A percentile compares a stretch with the other conserved stretches of the same genome.
These are phyloP conservation scores for Vaccinium macrocarpon DNA, from an alignment of 148 eudicot species.

Conservation along the genomic window DNA sequence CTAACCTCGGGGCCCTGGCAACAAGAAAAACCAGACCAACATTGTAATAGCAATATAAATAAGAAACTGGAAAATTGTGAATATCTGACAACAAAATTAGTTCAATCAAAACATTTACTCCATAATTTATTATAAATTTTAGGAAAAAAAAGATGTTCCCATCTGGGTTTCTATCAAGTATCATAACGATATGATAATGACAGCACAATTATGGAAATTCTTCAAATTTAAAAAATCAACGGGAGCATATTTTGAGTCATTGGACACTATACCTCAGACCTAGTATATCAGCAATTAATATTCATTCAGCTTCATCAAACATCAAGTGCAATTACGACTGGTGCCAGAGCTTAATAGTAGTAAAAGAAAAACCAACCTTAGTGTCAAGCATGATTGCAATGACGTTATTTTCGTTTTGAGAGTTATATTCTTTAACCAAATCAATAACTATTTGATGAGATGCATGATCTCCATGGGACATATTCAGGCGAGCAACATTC, in stretches of 20 bases:
- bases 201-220: background rate
- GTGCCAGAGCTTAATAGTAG: background rate
- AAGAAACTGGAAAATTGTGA: background rate
- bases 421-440: conserved; percentile 90
- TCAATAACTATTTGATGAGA: conserved; percentile 96
- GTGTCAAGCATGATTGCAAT: conserved; percentile 99
- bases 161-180: background rate
- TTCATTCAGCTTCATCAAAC: background rate
- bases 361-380: conserved; percentile 43
- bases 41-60: background rate
- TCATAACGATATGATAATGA: background rate
- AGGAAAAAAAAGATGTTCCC: background rate
- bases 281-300: background rate
- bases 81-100: background rate
- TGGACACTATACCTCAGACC: background rate
- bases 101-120: background rate
- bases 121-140: background rate
- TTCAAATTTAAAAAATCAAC: background rate
- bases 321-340: background rate
- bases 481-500: conserved; percentile 93
- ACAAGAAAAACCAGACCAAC: background rate
- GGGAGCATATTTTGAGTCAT: background rate
- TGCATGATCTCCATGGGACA: conserved; percentile 99
- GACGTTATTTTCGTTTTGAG: conserved; percentile 85
- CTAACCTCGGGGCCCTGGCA: conserved; percentile 98